These are phyloP conservation scores for Dothideomycetes sp. DNA, from an alignment of 2,329 filamentous ascomycete species.

Conservation along the genomic window DNA sequence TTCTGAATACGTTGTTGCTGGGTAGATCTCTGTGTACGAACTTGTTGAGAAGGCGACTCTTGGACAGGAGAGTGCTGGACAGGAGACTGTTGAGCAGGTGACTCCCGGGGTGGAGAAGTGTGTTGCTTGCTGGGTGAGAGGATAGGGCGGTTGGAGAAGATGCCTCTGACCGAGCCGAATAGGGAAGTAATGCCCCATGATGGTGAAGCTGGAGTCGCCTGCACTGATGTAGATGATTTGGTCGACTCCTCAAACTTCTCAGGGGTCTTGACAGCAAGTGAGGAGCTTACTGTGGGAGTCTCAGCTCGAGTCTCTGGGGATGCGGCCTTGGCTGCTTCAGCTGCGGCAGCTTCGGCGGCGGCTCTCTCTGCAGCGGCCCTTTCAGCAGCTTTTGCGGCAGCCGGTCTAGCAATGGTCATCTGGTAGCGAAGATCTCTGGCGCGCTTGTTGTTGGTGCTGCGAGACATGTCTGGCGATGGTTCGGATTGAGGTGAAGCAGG, in stretches of 20 bases:
- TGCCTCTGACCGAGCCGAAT: slow-evolving; percentile 8
- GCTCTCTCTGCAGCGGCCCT: neutral
- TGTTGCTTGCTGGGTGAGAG: slow-evolving; percentile 2
- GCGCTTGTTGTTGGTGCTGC: slow-evolving; percentile 6
- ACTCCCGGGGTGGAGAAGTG: too few species aligned
- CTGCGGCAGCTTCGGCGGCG: neutral
- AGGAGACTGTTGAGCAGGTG: neutral
- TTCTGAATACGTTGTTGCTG: neutral
- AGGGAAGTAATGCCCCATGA: slow-evolving; percentile 9
- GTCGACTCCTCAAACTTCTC: neutral
- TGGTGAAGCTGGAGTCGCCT: slow-evolving; percentile 8
- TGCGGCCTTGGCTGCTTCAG: neutral
- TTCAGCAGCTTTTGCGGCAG: neutral
- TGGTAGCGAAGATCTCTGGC: slow-evolving; percentile 2
- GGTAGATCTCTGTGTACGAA: neutral
- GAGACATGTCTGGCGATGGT: slow-evolving; percentile 4
- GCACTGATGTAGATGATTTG: neutral
- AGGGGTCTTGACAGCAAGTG: slow-evolving; percentile 3
- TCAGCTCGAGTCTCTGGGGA: neutral
- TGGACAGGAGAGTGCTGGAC: neutral
- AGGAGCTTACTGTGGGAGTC: slow-evolving; percentile 3
- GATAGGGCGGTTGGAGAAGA: slow-evolving; percentile 5
- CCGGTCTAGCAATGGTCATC: slow-evolving; percentile 2
- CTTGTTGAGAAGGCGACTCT: neutral
- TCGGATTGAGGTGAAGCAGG: neutral